Percentiles rank a stretch among this genome's conserved stretches.
Evolutionary conservation across 2,329 filamentous ascomycete species (phyloP).

Genomic region (Ceratocystis papillata): DNA sequence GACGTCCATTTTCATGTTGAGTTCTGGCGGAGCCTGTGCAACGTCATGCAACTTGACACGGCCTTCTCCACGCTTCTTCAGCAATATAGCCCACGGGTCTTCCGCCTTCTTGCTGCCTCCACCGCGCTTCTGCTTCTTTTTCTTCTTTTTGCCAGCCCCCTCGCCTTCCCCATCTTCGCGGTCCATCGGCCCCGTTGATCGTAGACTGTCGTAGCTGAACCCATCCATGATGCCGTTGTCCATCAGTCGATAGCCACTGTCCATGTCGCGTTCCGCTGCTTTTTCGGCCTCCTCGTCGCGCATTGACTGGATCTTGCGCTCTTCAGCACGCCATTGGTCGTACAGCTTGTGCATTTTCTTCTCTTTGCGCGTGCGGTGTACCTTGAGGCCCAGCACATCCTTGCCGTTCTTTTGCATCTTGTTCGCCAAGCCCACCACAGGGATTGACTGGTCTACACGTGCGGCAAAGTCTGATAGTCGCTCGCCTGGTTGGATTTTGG

Average conservation of each 20-base stretch:
- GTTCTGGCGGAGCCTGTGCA: conserved; percentile 63
- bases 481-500: conserved; percentile 74
- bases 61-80: conserved; percentile 50
- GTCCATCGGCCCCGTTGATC: conserved; percentile 19
- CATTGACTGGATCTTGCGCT: conserved; percentile 50
- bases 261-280: conserved; percentile 52
- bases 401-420: conserved; percentile 51
- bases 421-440: conserved; percentile 57
- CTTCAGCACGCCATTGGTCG: conserved; percentile 63
- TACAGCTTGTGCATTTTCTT: conserved; percentile 71
- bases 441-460: conserved; percentile 75
- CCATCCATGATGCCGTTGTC: conserved; percentile 29
- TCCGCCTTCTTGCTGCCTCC: conserved; percentile 33
- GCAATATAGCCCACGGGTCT: conserved; percentile 69
- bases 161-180: conserved; percentile 34
- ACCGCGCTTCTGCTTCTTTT: conserved; percentile 38
- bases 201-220: conserved; percentile 19
- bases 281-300: conserved; percentile 55
- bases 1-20: conserved; percentile 41
- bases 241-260: conserved; percentile 42
- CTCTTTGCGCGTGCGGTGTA: conserved; percentile 69
- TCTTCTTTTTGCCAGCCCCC: conserved; percentile 36
- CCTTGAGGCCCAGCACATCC: conserved; percentile 54
- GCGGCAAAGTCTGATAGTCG: conserved; percentile 68
- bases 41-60: conserved; percentile 47